These are phyloP conservation scores for Penicillium roqueforti DNA, from an alignment of 495 filamentous ascomycete genomes.

Conservation along the genomic window DNA sequence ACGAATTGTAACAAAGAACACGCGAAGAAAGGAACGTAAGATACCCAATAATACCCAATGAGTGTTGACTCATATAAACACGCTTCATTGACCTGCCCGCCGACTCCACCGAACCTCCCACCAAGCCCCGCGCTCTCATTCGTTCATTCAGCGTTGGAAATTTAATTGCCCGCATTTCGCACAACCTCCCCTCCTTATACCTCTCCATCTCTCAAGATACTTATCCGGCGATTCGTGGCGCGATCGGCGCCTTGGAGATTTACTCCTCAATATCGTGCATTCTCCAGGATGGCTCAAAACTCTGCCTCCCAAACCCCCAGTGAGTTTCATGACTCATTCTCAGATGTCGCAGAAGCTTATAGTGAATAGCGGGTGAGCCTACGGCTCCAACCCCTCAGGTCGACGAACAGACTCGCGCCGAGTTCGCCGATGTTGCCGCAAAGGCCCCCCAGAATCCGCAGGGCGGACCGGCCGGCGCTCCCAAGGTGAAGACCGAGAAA, in stretches of 20 bases:
- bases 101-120: constrained; percentile 30
- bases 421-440: constrained; percentile 40
- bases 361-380: constrained; percentile 46
- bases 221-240: constrained; percentile 47
- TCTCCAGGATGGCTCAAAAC: constrained; percentile 57
- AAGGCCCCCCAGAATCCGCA: constrained; percentile 36
- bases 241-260: constrained; percentile 49
- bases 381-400: constrained; percentile 48
- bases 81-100: constrained; percentile 3
- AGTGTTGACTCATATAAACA: background rate
- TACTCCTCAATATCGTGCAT: constrained; percentile 41
- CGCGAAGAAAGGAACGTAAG: background rate
- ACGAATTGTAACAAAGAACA: constrained; percentile 2
- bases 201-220: constrained; percentile 41
- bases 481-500: constrained; percentile 59
- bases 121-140: constrained; percentile 29
- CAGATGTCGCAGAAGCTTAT: constrained; percentile 7
- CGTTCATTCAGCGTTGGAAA: constrained; percentile 28
- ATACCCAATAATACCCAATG: background rate
- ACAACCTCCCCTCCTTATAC: constrained; percentile 32
- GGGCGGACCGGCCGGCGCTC: constrained; percentile 33
- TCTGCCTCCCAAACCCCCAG: constrained; percentile 53
- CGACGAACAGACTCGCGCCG: constrained; percentile 45
- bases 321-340: constrained; percentile 35
- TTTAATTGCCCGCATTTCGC: constrained; percentile 36